phyloP scores from a whole-genome alignment of 805 yeast species.

The Wickerhamomyces chambardii region DNA sequence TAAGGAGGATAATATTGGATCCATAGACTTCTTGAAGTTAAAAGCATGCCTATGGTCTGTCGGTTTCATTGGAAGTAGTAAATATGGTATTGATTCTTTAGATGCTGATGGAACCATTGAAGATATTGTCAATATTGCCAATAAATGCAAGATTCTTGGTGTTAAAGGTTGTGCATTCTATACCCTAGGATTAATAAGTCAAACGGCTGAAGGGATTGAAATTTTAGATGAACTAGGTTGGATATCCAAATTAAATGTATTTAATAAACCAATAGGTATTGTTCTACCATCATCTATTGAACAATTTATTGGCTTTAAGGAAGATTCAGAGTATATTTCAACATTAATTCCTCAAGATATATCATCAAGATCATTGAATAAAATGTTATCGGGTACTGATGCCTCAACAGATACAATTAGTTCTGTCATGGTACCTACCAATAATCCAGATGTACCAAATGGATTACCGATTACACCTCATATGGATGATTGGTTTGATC shows the following conservation, averaged over 20 bases:
- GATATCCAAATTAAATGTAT: slow-evolving; percentile 40
- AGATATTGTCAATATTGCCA: slow-evolving; percentile 43
- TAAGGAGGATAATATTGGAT: slow-evolving; percentile 18
- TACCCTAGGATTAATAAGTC: slow-evolving; percentile 65
- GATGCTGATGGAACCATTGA: slow-evolving; percentile 44
- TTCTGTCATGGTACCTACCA: no score
- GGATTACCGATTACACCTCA: no score
- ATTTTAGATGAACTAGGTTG: slow-evolving; percentile 77
- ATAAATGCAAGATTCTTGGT: slow-evolving; percentile 41
- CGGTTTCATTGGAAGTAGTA: slow-evolving; percentile 73
- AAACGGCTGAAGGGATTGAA: slow-evolving; percentile 74
- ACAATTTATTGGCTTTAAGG: slow-evolving; percentile 17
- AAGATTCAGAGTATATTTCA: not conserved
- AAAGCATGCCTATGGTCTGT: slow-evolving; percentile 83
- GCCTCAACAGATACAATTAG: no score
- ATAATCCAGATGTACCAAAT: no score
- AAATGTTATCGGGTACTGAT: no score
- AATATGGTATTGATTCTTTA: slow-evolving; percentile 53
- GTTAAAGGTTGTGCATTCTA: slow-evolving; percentile 72
- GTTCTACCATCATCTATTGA: slow-evolving; percentile 27
- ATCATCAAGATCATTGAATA: not conserved
- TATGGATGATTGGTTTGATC: slow-evolving; percentile 4
- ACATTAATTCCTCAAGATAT: not conserved
- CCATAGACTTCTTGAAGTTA: slow-evolving; percentile 31
- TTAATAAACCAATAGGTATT: slow-evolving; percentile 33